phyloP scores from a whole-genome alignment of 2,329 filamentous ascomycete genomes.

The Fusarium pseudograminearum region DNA sequence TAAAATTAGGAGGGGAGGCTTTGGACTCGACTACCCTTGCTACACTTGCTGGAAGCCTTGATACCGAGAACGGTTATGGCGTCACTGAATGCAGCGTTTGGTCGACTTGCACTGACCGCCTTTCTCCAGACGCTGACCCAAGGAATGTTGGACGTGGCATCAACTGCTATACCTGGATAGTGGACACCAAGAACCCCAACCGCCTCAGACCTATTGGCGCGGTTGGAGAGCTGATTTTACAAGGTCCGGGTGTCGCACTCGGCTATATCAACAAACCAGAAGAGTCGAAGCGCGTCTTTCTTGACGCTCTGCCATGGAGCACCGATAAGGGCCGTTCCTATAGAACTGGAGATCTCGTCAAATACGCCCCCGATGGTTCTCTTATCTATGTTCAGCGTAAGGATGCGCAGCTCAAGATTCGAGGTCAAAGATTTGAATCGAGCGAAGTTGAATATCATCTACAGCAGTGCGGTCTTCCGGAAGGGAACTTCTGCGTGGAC shows the following conservation, averaged over 20 bases:
- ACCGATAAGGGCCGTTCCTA: background rate
- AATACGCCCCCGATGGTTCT: background rate
- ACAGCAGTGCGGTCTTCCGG: too few relatives aligned
- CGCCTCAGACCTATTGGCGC: background rate
- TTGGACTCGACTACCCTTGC: background rate
- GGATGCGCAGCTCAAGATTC: background rate
- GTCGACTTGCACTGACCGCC: background rate
- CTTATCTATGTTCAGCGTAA: background rate
- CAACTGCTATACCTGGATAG: background rate
- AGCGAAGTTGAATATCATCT: background rate
- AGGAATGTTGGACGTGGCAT: background rate
- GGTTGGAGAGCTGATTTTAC: background rate
- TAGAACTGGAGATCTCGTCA: background rate
- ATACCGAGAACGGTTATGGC: background rate
- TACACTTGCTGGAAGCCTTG: background rate
- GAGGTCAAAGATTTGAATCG: background rate
- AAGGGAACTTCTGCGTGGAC: too few relatives aligned
- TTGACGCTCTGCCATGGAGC: background rate
- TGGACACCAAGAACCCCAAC: background rate
- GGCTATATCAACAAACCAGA: conserved; percentile 3
- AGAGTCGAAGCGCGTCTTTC: background rate
- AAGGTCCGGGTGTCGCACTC: background rate
- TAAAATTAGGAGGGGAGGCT: background rate
- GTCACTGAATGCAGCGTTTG: background rate
- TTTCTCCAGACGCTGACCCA: background rate